Evolutionary conservation across 2,329 filamentous ascomycete species (phyloP).

Genomic region (Penicillium sp.): DNA sequence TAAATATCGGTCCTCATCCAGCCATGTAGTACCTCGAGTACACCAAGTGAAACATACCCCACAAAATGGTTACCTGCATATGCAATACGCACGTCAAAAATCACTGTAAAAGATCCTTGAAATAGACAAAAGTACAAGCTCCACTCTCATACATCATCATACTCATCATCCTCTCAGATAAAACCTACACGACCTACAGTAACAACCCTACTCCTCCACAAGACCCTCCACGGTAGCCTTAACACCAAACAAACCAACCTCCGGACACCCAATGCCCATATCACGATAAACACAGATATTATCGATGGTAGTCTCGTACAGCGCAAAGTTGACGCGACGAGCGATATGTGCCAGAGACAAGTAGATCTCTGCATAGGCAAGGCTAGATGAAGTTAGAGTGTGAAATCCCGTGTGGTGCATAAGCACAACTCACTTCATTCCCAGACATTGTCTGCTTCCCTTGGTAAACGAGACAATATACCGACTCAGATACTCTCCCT

Average conservation of each 20-base stretch:
- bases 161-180: not conserved
- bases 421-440: slow-evolving; percentile 21
- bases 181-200: not conserved
- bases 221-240: slow-evolving; percentile 16
- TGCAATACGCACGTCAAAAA: not conserved
- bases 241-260: slow-evolving; percentile 15
- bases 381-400: slow-evolving; percentile 8
- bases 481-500: slow-evolving; percentile 16
- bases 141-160: not conserved
- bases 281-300: slow-evolving; percentile 22
- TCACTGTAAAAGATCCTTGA: not conserved
- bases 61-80: not conserved
- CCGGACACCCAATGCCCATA: slow-evolving; percentile 15
- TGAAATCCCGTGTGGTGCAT: not conserved
- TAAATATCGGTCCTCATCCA: not conserved
- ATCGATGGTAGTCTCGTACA: slow-evolving; percentile 17
- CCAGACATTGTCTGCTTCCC: slow-evolving; percentile 23
- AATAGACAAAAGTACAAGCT: not conserved
- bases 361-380: slow-evolving; percentile 25
- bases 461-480: slow-evolving; percentile 25
- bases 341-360: slow-evolving; percentile 21
- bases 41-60: not conserved
- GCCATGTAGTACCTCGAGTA: not conserved
- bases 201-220: slow-evolving; percentile 12
- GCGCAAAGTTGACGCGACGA: slow-evolving; percentile 18